These are phyloP conservation scores for Penicillium griseofulvum DNA, from an alignment of 2,329 filamentous ascomycete genomes.

Conservation along the genomic window DNA sequence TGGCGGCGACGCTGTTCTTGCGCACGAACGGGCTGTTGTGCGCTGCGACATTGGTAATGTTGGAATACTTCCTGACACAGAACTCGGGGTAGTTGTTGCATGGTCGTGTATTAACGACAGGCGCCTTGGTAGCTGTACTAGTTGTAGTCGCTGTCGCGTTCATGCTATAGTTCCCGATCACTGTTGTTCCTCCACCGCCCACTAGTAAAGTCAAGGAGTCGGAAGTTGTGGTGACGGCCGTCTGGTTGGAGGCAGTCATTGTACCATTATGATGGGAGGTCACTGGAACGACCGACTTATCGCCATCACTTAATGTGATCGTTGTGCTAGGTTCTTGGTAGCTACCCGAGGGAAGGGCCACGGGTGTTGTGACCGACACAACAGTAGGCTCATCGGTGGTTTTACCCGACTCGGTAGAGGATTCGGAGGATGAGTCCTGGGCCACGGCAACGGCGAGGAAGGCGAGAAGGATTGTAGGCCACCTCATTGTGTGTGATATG, in stretches of 20 bases:
- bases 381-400: slow-evolving; percentile 20
- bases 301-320: slow-evolving; percentile 25
- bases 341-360: slow-evolving; percentile 37
- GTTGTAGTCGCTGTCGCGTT: slow-evolving; percentile 48
- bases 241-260: slow-evolving; percentile 26
- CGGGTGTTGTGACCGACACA: slow-evolving; percentile 23
- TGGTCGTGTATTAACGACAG: slow-evolving; percentile 65
- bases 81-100: slow-evolving; percentile 80
- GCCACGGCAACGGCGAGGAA: slow-evolving; percentile 16
- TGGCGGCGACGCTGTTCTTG: slow-evolving; percentile 68
- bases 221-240: slow-evolving; percentile 33
- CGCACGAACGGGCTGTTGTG: slow-evolving; percentile 80
- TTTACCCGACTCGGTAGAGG: neutral
- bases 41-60: slow-evolving; percentile 73
- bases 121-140: slow-evolving; percentile 43
- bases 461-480: slow-evolving; percentile 12
- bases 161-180: slow-evolving; percentile 48
- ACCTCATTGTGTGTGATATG: slow-evolving; percentile 15
- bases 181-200: slow-evolving; percentile 40
- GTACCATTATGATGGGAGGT: slow-evolving; percentile 25
- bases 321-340: slow-evolving; percentile 43
- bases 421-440: slow-evolving; percentile 3
- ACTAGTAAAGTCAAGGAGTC: slow-evolving; percentile 42
- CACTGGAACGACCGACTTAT: slow-evolving; percentile 18
- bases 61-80: slow-evolving; percentile 73